Evolutionary conservation across 345 rosid species (phyloP), one percentile per base, ranked within the genome.

Genomic region (Cardamine chenopodiifolia): DNA sequence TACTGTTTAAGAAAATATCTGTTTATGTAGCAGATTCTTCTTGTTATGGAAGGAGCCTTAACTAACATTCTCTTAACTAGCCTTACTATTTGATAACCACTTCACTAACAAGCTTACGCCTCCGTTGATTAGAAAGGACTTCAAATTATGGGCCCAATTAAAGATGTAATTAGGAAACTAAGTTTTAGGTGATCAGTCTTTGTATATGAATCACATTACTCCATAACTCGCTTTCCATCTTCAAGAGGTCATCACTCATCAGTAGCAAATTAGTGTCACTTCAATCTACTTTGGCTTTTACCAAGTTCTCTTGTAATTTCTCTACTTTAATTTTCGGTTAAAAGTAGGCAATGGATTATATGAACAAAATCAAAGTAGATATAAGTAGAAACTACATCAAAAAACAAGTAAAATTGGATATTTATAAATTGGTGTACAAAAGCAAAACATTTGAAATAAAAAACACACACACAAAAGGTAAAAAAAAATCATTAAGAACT

Each of bases 171-270:
- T 58, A 66, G 52, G 53, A 22, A 66, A 26, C 42, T 10, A 74
- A 57, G 6, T 29, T 47, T 73, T 54, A 66, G 78, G 72, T 74
- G 67, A 48, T 28, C 47, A 35, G 31, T 74, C 78, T 66, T 57
- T 56, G 40, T 57, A 66, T 57, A 66, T 58, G 52, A 58, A 57
- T 66, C 47, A 45, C 29, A 44, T 17, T 29, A 42, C 31, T 17
- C 29, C 10, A 40, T 17, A 50, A 9, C 22, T 72, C 29, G 44
- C 17, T 29, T 29, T 72, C 31, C 15, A 28, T 72, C 13, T 18
- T 19, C 11, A 60, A 48, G 28, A 57, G 14, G 42, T 45, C 13
- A 62, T 56, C 32, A 56, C 42, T 45, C 57, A 20, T 31, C 57
- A 31, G 25, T 44, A 11, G 15, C 58, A 47, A 47, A 57, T 59